Evolutionary conservation across 176 grass and related monocot genomes (phyloP), one percentile per base, ranked within the genome.

Genomic region (Eleusine indica): DNA sequence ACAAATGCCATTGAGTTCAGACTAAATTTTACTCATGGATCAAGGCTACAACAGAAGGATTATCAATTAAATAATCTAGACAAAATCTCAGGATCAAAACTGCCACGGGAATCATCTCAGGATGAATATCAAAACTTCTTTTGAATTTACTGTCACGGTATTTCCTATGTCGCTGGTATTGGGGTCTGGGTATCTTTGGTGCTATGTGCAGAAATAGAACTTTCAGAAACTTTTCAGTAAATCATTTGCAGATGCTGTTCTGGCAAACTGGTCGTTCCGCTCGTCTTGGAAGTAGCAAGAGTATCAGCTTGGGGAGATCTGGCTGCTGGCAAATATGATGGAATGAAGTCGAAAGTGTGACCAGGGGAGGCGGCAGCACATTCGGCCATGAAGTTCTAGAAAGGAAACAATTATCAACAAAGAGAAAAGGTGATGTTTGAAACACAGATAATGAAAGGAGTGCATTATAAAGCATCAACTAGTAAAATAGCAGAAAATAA

Each of bases 381-480:
- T 86, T 89, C 88, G 11, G 83, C 83, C 88, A 89, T 89, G 49
- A 82, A 89, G 38, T 89, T 82, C 88, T 89, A 80, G 44, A 77
- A 73, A 81, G 18, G 71, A 78, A 81, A 66, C 71, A 76, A 28
- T 48, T 19, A 60, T 86, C 54, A 82, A 74, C n/a, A 77, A 42
- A 58, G 78, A 37, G 41, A 15, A 77, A 86, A 75, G 72, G 9
- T 6, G 1, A 84, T 52, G n/a, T 25, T 71, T 63, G 38, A 11
- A 89, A 44, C 35, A 4, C 0, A 46, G 6, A 54, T 54, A 19
- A 42, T 72, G 71, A 74, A 69, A 7, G 6, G 8, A 80, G 69
- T 60, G 61, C 48, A 63, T 40, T 66, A 75, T 80, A 18, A 43
- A 70, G 21, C 56, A 44, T 66, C 47, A 73, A 22, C 48, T 68